These are phyloP conservation scores for Acarospora socialis DNA, from an alignment of 2,329 filamentous ascomycete genomes.

Conservation along the genomic window DNA sequence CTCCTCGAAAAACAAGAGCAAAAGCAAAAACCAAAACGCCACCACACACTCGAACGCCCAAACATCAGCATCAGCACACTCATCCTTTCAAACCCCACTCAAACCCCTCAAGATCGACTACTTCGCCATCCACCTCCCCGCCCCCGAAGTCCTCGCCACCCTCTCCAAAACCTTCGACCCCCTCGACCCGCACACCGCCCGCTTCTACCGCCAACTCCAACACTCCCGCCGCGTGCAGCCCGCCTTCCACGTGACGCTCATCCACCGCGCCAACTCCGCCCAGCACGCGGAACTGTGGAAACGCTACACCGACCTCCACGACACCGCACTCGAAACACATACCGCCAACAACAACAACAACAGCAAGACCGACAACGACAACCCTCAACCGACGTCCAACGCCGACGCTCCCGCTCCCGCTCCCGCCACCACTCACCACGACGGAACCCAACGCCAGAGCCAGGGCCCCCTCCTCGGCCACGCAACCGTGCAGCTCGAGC, in stretches of 20 bases:
- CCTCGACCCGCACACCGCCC: constrained; percentile 38
- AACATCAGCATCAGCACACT: constrained; percentile 13
- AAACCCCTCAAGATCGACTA: constrained; percentile 46
- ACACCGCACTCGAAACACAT: constrained; percentile 20
- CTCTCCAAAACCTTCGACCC: constrained; percentile 58
- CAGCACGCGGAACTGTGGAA: constrained; percentile 60
- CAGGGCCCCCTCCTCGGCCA: no score
- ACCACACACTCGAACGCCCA: constrained; percentile 10
- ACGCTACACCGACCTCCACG: constrained; percentile 50
- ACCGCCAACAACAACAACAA: constrained; percentile 15
- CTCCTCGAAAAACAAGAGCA: constrained; percentile 33
- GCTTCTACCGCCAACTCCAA: constrained; percentile 63
- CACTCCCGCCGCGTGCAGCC: constrained; percentile 60
- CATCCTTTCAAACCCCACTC: constrained; percentile 20
- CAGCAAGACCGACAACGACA: no score
- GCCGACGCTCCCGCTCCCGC: no score
- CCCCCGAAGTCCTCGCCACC: constrained; percentile 37
- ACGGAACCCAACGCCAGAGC: no score
- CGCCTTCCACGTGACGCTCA: constrained; percentile 88
- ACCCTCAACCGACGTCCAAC: no score
- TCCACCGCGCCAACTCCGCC: constrained; percentile 56
- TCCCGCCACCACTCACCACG: no score
- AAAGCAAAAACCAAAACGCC: constrained; percentile 23
- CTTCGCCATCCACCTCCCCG: constrained; percentile 44
- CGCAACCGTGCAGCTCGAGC: constrained; percentile 41